Evolutionary conservation across 345 rosid species (phyloP).

Genomic region (Camelina hispida): DNA sequence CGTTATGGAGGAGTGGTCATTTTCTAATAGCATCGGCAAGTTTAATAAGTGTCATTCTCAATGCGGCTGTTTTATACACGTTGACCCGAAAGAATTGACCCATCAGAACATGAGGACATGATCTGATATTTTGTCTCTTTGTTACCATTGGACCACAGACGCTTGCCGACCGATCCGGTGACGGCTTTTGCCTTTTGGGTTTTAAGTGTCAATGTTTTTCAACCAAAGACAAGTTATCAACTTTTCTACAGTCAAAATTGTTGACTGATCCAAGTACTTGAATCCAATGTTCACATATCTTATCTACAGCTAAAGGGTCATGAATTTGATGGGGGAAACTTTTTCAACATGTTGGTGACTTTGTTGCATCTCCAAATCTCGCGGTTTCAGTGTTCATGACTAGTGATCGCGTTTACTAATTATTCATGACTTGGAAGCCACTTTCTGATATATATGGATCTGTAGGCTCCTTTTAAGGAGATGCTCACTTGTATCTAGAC

Average conservation of each 20-base stretch:
- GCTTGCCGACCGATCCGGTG: slow-evolving; percentile 34
- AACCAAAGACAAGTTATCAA: slow-evolving; percentile 9
- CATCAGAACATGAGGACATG: slow-evolving; percentile 35
- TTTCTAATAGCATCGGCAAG: slow-evolving; percentile 33
- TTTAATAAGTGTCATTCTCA: slow-evolving; percentile 40
- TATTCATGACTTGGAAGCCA: neutral
- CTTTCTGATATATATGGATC: neutral
- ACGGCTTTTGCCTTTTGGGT: slow-evolving; percentile 40
- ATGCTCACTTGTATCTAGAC: neutral
- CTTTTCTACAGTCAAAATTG: slow-evolving; percentile 26
- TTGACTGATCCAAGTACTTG: slow-evolving; percentile 25
- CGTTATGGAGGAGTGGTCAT: slow-evolving; percentile 38
- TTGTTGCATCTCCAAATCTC: neutral
- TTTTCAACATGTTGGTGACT: slow-evolving; percentile 6
- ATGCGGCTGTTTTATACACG: slow-evolving; percentile 30
- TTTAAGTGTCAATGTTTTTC: slow-evolving; percentile 22
- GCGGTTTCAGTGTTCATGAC: neutral
- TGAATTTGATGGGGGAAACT: neutral
- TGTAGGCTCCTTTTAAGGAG: neutral
- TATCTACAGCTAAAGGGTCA: slow-evolving; percentile 4
- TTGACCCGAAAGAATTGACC: slow-evolving; percentile 40
- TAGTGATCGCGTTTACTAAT: neutral
- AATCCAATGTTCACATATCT: slow-evolving; percentile 20
- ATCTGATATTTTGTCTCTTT: slow-evolving; percentile 37
- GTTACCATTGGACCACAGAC: slow-evolving; percentile 44